A percentile compares a stretch with the other conserved stretches of the same genome.
Evolutionary conservation across 768 basidiomycete genomes (phyloP).

Genomic region (Kwoniella sp.): DNA sequence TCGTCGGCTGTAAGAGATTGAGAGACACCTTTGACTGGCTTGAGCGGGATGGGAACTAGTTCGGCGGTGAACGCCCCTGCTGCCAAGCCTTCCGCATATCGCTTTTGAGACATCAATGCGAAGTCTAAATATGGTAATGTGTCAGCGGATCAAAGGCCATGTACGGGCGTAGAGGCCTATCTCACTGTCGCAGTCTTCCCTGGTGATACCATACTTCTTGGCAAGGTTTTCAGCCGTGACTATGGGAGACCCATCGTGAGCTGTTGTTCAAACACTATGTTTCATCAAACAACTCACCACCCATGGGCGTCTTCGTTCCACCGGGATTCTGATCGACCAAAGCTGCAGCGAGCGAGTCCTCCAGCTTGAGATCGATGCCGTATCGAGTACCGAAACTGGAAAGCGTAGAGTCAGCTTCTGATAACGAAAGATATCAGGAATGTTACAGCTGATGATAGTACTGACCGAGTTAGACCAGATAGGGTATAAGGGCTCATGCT

Average conservation of each 20-base stretch:
- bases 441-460: neutral
- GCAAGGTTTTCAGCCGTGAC: constrained; percentile 59
- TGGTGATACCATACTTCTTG: constrained; percentile 57
- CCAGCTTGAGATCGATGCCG: constrained; percentile 57
- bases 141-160: neutral
- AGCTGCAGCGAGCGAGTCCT: constrained; percentile 56
- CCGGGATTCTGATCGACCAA: constrained; percentile 57
- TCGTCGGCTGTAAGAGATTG: constrained; percentile 50
- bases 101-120: constrained; percentile 55
- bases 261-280: neutral
- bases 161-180: neutral
- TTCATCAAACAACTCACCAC: constrained; percentile 44
- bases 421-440: neutral
- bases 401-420: neutral
- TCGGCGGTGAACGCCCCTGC: constrained; percentile 52
- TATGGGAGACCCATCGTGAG: constrained; percentile 6
- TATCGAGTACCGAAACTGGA: constrained; percentile 55
- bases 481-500: constrained; percentile 53
- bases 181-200: constrained; percentile 56
- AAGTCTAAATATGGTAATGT: constrained; percentile 30
- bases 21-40: constrained; percentile 44
- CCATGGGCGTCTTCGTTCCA: constrained; percentile 53
- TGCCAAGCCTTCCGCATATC: constrained; percentile 49
- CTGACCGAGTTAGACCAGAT: constrained; percentile 51
- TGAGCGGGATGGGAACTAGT: constrained; percentile 43